Percentiles rank a stretch among this genome's conserved stretches.
phyloP scores from a whole-genome alignment of 1,284 basidiomycete genomes.

The Hypsizygus ulmarius region DNA sequence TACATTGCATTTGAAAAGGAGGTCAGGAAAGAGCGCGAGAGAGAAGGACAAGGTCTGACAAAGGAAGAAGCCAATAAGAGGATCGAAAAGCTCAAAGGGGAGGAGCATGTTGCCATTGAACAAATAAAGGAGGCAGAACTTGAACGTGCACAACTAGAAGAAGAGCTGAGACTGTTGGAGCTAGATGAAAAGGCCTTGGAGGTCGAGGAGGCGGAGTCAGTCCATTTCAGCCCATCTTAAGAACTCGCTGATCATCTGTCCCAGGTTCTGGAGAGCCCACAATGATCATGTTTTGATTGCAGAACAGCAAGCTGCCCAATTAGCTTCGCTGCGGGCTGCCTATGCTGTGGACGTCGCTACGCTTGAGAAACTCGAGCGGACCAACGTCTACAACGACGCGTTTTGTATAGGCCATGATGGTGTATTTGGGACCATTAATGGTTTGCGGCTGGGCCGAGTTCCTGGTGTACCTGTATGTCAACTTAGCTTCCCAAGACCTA shows the following conservation, averaged over 20 bases:
- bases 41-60: constrained; percentile 57
- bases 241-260: constrained; percentile 1
- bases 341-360: constrained; percentile 74
- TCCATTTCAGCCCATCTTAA: constrained; percentile 11
- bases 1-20: constrained; percentile 92
- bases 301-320: constrained; percentile 64
- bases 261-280: constrained; percentile 82
- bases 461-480: constrained; percentile 66
- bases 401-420: constrained; percentile 97
- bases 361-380: constrained; percentile 83
- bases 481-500: constrained; percentile 1
- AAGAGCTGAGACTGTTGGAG: constrained; percentile 71
- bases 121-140: constrained; percentile 72
- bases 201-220: constrained; percentile 78
- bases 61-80: constrained; percentile 66
- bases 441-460: constrained; percentile 85
- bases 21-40: constrained; percentile 68
- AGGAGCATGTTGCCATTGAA: constrained; percentile 70
- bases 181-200: constrained; percentile 74
- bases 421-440: constrained; percentile 95
- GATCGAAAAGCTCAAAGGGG: constrained; percentile 72
- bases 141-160: constrained; percentile 72
- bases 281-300: constrained; percentile 68
- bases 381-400: constrained; percentile 98
- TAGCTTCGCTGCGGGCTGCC: constrained; percentile 71